Evolutionary conservation across 371 early-diverging fungal genomes (phyloP), one percentile per base, ranked within the genome.

Genomic region (Lichtheimia ornata): DNA sequence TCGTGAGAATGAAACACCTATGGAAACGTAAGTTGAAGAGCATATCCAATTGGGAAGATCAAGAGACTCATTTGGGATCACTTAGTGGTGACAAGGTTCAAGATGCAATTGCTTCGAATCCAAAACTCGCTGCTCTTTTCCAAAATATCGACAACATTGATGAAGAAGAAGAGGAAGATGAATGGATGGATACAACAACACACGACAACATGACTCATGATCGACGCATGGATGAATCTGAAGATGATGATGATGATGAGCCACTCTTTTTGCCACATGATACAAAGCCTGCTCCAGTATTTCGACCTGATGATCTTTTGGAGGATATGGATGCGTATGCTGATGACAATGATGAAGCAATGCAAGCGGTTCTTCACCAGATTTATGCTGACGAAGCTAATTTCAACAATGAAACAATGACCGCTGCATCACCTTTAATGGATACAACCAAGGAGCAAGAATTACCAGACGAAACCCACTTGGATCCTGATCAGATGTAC

Each of bases 281-380:
- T 40, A 5, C 11, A 27, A 6, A 13, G 22, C 40, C 42, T 50
- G 20, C 40, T 41, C 2, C 25, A 50, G 22, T 9, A 15, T 14
- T 5, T 65, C 7, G 15, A 7, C 47, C 47, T 5, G 47, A 47
- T 17, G 47, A 47, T 47, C 47, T 47, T 47, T 22, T 76, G 25
- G 72, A 83, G 28, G 70, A 74, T 58, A 70, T 74, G 40, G 59
- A 70, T 12, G 80, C 73, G 12, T 82, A 83, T 63, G 73, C 74
- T 30, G 69, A 79, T 27, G 87, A 87, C 47, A 79, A 85, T 17
- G 84, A 78, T 54, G 73, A 75, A 55, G 62, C 56, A 13, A 13
- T 62, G 20, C 24, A 85, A 50, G 69, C 72, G 30, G 78, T 87
- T 17, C 79, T 88, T 70, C 72, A 79, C 5, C 72, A 77, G 20